Base-by-base conservation (phyloP, 352 stramenopile genomes). In the Bremia lactucae region DNA sequence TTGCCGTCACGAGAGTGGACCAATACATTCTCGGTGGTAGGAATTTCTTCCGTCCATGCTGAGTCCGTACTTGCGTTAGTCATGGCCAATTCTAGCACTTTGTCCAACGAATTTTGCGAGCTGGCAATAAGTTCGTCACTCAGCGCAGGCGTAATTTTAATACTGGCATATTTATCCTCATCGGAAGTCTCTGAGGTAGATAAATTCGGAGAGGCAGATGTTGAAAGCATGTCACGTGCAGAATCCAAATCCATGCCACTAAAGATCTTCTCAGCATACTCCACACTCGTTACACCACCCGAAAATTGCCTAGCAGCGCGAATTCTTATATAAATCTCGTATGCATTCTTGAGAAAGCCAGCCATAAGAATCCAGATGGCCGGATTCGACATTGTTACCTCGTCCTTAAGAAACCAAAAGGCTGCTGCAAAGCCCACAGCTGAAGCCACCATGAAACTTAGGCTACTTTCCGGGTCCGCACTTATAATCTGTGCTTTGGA, bases 341-440 rank as follows among this genome's bases (percentile, higher is more conserved):
- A 68, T 22, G 87, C 41, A 26, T 87, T 89, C 56, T 84, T 89
- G 31, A 76, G 34, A 21, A 87, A 83, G 0, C 72, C 76, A 3
- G 61, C 57, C 15, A 85, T 46, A 18, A 89, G 49, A 29, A 89
- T 89, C 71, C 74, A 89, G 14, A 87, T 62, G 11, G 76, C 76
- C 2, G 73, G 73, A 42, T 89, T 89, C 8, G 72, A 65, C 31
- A 65, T 54, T 24, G 73, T 65, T 21, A 89, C 74, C 28, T 87
- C 73, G 49, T 85, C 73, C 51, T 83, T 84, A 8, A 89, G 58
- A 52, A 87, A 87, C 72, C 72, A 89, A 19, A 89, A 85, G 1
- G 76, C 72, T 29, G 65, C 58, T 0, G 62, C 67, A 7, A 86
- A 85, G 23, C 67, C 72, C 3, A 77, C 56, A 25, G 72, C 68